Evolutionary conservation across 345 rosid species (phyloP).

Genomic region (Corymbia maculata): DNA sequence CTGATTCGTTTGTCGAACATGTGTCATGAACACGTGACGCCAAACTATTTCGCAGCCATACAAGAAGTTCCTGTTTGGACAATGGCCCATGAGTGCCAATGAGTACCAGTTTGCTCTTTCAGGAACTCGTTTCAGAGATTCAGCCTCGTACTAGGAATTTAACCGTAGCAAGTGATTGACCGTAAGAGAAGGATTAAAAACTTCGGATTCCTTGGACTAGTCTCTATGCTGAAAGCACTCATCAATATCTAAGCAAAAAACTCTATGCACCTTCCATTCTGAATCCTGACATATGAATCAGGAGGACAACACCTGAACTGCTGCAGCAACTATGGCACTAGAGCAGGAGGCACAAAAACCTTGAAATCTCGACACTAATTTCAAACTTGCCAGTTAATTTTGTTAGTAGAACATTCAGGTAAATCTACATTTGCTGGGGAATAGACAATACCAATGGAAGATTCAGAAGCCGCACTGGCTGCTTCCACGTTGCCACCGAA

Average conservation of each 20-base stretch:
- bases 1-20: neutral
- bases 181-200: neutral
- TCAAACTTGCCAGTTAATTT: neutral
- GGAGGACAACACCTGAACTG: neutral
- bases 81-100: neutral
- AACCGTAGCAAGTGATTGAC: neutral
- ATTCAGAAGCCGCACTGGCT: conserved; percentile 35
- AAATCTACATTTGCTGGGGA: conserved; percentile 7
- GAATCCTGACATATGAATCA: neutral
- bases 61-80: neutral
- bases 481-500: conserved; percentile 25
- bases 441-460: conserved; percentile 33
- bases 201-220: neutral
- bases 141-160: neutral
- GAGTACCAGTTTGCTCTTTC: neutral
- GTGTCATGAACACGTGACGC: neutral
- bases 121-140: neutral
- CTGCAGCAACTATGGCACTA: neutral
- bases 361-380: neutral
- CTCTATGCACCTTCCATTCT: neutral
- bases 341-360: neutral
- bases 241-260: neutral
- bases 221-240: neutral
- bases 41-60: neutral
- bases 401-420: neutral